Conservation (phyloP, 177 flowering plant genomes). For the Telopea speciosissima region DNA sequence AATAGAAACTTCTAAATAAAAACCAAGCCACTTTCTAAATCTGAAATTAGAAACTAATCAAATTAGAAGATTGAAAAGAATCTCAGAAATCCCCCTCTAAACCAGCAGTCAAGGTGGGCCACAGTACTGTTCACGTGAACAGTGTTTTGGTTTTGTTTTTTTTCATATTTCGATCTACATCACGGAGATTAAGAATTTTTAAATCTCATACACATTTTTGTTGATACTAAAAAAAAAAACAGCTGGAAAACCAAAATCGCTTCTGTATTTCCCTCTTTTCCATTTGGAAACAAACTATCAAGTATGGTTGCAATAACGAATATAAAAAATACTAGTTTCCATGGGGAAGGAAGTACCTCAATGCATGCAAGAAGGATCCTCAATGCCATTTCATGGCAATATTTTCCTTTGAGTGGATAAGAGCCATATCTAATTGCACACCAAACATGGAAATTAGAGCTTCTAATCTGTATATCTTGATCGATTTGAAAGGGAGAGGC, state of each 20-base stretch:
- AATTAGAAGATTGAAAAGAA: too few relatives aligned
- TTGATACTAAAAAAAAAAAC: background rate
- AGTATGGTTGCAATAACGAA: background rate
- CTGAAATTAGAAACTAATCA: too few relatives aligned
- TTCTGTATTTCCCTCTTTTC: background rate
- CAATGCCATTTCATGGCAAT: conserved; percentile 98
- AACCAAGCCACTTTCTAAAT: too few relatives aligned
- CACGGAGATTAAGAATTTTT: too few relatives aligned
- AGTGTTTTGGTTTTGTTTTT: too few relatives aligned
- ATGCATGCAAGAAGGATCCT: conserved; percentile 90
- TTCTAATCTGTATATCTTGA: background rate
- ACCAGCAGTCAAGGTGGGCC: too few relatives aligned
- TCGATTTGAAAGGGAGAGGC: conserved; percentile 8
- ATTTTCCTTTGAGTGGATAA: conserved; percentile 82
- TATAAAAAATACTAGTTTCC: background rate
- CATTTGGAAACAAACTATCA: background rate
- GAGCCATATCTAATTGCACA: conserved; percentile 68
- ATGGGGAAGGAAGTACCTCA: conserved; percentile 47
- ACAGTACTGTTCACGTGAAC: too few relatives aligned
- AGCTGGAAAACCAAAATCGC: background rate
- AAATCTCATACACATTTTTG: background rate
- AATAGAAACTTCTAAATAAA: too few relatives aligned
- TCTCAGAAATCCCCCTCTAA: too few relatives aligned
- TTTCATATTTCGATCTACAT: too few relatives aligned
- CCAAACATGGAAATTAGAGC: conserved; percentile 8